phyloP scores from a whole-genome alignment of 2,329 filamentous ascomycete species.

The Grosmannia huntii region DNA sequence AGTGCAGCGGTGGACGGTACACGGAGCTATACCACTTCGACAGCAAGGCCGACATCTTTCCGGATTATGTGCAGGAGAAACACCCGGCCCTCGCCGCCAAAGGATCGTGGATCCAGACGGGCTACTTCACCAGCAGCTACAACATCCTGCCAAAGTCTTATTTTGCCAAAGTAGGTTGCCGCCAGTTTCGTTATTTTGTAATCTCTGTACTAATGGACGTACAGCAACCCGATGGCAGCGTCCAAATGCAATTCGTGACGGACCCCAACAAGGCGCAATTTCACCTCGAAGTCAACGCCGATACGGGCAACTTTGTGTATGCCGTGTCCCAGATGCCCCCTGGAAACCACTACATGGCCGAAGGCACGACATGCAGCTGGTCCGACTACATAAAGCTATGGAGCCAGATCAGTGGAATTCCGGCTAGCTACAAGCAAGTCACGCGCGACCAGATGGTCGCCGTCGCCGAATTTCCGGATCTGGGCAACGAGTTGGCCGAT shows the following conservation, averaged over 20 bases:
- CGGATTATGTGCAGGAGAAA: conserved; percentile 27
- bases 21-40: conserved; percentile 41
- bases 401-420: conserved; percentile 22
- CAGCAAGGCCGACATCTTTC: conserved; percentile 38
- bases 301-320: conserved; percentile 34
- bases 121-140: conserved; percentile 35
- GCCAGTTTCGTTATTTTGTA: background rate
- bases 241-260: conserved; percentile 35
- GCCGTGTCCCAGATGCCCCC: conserved; percentile 36
- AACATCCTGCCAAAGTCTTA: conserved; percentile 32
- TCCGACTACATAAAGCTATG: conserved; percentile 30
- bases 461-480: conserved; percentile 23
- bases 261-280: conserved; percentile 24
- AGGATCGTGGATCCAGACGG: conserved; percentile 38
- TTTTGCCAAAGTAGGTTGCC: conserved; percentile 28
- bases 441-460: conserved; percentile 27
- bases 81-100: conserved; percentile 32
- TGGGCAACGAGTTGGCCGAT: conserved; percentile 28
- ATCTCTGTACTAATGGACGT: background rate
- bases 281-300: conserved; percentile 32
- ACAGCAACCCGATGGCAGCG: conserved; percentile 26
- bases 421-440: conserved; percentile 26
- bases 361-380: conserved; percentile 32
- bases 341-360: conserved; percentile 35
- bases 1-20: conserved; percentile 31